phyloP scores from a whole-genome alignment of 768 basidiomycete species.

The Russula olivacea region DNA sequence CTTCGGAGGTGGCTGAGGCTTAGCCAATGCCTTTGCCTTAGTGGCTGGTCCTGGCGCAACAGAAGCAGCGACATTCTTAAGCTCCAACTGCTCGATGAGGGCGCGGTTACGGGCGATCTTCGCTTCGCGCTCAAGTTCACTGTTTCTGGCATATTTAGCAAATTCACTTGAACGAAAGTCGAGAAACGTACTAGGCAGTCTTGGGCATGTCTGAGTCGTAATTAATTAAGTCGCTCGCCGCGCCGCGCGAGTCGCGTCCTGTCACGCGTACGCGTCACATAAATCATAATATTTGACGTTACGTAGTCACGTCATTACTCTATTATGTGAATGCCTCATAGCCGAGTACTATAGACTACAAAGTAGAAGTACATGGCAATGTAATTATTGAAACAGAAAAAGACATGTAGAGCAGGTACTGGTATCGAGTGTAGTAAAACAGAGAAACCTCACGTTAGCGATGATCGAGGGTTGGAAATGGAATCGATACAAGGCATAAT shows the following conservation, averaged over 20 bases:
- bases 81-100: slow-evolving; percentile 63
- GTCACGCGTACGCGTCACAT: slow-evolving; percentile 7
- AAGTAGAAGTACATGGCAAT: slow-evolving; percentile 17
- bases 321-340: neutral
- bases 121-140: slow-evolving; percentile 68
- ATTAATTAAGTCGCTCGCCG: neutral
- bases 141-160: slow-evolving; percentile 24
- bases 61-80: slow-evolving; percentile 48
- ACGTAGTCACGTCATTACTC: neutral
- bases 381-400: slow-evolving; percentile 18
- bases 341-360: slow-evolving; percentile 18
- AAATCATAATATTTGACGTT: too few species aligned
- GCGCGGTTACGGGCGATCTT: slow-evolving; percentile 79
- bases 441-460: slow-evolving; percentile 1
- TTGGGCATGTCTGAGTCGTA: slow-evolving; percentile 20
- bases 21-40: slow-evolving; percentile 30
- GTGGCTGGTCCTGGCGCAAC: slow-evolving; percentile 40
- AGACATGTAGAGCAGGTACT: slow-evolving; percentile 2
- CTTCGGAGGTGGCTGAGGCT: slow-evolving; percentile 29
- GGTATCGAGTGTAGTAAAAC: slow-evolving; percentile 13
- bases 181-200: slow-evolving; percentile 23
- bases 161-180: too few species aligned
- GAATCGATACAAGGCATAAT: slow-evolving; percentile 19
- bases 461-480: neutral
- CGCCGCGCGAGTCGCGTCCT: slow-evolving; percentile 1